Evolutionary conservation across 1,139 yeast genomes (phyloP), one percentile per base, ranked within the genome.

Genomic region (Sugiyamaella japonica): DNA sequence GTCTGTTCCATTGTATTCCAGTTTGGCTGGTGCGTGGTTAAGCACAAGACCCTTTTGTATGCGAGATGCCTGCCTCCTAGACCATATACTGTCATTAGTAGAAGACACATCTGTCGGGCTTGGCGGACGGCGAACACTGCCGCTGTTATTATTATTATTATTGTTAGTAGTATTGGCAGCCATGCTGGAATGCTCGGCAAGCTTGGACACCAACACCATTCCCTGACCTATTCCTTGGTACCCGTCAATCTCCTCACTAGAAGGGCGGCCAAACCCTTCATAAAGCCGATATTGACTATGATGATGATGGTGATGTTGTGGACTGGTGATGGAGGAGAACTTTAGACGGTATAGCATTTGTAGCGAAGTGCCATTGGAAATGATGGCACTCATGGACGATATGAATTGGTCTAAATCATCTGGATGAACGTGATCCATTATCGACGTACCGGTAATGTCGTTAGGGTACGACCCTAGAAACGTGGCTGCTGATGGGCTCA

Each of bases 401-500:
- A 62, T 57, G 42, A 63, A 63, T 44, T 53, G 54, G 32, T 61
- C 66, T n/a, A 62, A 50, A 41, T 66, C 69, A 37, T 60, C 63
- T 8, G 61, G 63, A 41, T 63, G 67, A 36, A 66, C 50, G 54
- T 56, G 59, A 46, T 64, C 67, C 45, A 54, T 49, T n/a, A 50
- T 56, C 38, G 54, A 49, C 12, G 49, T 43, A 7, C 56, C 56
- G 10, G 49, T 50, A 9, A 54, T 42, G 28, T 37, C 47, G 25
- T 47, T 28, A 10, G 56, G 52, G 20, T 46, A 46, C 8, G 49
- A 36, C 10, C 50, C 52, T 23, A 54, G 42, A 23, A 39, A 43
- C 13, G 34, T 12, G n/a, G 45, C 15, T 7, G 56, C 32, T 8
- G 56, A 40, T 20, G 56, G 53, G 38, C 42, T 48, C 32, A 49